These are phyloP conservation scores for Metarhizium anisopliae DNA, from an alignment of 2,329 filamentous ascomycete genomes.

Conservation along the genomic window DNA sequence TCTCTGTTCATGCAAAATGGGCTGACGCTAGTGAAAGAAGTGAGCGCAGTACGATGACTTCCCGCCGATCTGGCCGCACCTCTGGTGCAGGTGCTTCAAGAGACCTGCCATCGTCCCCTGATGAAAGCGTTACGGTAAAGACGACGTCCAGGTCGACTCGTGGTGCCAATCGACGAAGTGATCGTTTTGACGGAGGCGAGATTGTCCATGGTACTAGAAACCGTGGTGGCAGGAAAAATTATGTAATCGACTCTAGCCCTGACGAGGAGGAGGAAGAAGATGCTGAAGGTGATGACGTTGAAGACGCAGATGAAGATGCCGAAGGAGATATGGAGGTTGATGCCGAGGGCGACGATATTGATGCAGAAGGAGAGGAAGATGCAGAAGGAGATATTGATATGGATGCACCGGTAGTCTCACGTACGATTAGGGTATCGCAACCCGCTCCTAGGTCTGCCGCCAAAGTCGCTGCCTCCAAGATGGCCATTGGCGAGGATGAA, in stretches of 20 bases:
- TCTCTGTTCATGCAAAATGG: conserved; percentile 32
- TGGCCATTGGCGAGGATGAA: conserved; percentile 33
- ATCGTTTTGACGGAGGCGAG: conserved; percentile 34
- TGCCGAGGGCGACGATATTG: conserved; percentile 30
- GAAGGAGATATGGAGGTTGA: conserved; percentile 28
- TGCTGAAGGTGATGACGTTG: conserved; percentile 26
- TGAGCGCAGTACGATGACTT: conserved; percentile 37
- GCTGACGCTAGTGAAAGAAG: conserved; percentile 28
- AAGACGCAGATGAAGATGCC: conserved; percentile 33
- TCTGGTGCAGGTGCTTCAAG: conserved; percentile 32
- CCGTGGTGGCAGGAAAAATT: conserved; percentile 48
- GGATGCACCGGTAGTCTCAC: conserved; percentile 23
- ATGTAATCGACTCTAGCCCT: conserved; percentile 47
- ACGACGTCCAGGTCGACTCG: conserved; percentile 40
- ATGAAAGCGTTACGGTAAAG: conserved; percentile 42
- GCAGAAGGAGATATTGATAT: conserved; percentile 40
- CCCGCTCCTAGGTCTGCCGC: conserved; percentile 27
- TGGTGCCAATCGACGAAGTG: conserved; percentile 26
- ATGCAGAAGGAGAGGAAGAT: conserved; percentile 33
- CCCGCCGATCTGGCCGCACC: conserved; percentile 40
- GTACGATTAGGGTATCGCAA: conserved; percentile 40
- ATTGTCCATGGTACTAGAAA: conserved; percentile 43
- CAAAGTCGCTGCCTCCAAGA: conserved; percentile 23
- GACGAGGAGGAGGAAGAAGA: conserved; percentile 37
- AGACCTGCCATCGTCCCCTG: conserved; percentile 37